A percentile compares a stretch with the other conserved stretches of the same genome.
Conservation (phyloP, 257 asterid genomes). For the Oldenlandia corymbosa region DNA sequence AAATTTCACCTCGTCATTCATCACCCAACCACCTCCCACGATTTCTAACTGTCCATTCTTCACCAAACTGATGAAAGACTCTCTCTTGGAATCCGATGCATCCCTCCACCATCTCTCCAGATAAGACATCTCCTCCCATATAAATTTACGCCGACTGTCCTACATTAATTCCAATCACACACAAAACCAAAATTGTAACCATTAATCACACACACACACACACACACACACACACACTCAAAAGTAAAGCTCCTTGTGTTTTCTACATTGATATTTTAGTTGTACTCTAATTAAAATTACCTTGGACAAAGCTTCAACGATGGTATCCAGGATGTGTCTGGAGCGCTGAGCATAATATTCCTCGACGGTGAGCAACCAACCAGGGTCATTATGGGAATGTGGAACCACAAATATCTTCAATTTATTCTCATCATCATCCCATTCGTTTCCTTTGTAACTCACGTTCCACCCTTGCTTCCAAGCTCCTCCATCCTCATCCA, state of each 20-base stretch:
- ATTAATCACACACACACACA: no score
- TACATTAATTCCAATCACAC: slow-evolving; percentile 22
- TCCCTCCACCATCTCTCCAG: slow-evolving; percentile 99
- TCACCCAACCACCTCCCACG: slow-evolving; percentile 99
- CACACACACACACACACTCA: not conserved
- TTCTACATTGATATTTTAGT: no score
- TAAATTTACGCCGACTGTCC: slow-evolving; percentile 88
- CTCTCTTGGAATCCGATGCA: slow-evolving; percentile 59
- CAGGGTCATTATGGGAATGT: slow-evolving; percentile 98
- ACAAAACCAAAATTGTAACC: no score
- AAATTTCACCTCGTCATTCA: slow-evolving; percentile 94
- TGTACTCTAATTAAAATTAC: slow-evolving; percentile 20
- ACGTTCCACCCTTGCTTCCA: slow-evolving; percentile 99
- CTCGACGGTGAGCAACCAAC: slow-evolving; percentile 93
- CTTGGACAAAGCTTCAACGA: slow-evolving; percentile 78
- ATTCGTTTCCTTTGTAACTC: slow-evolving; percentile 72
- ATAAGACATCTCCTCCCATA: slow-evolving; percentile 99
- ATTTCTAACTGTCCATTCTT: slow-evolving; percentile 89
- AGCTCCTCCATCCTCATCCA: slow-evolving; percentile 91
- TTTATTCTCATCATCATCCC: slow-evolving; percentile 94
- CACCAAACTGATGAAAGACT: slow-evolving; percentile 68
- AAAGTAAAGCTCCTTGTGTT: no score
- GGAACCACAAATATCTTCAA: slow-evolving; percentile 91
- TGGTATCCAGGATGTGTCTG: slow-evolving; percentile 78
- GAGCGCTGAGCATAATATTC: slow-evolving; percentile 89